phyloP scores from a whole-genome alignment of 1,284 basidiomycete species.

The Microbotryum saponariae region DNA sequence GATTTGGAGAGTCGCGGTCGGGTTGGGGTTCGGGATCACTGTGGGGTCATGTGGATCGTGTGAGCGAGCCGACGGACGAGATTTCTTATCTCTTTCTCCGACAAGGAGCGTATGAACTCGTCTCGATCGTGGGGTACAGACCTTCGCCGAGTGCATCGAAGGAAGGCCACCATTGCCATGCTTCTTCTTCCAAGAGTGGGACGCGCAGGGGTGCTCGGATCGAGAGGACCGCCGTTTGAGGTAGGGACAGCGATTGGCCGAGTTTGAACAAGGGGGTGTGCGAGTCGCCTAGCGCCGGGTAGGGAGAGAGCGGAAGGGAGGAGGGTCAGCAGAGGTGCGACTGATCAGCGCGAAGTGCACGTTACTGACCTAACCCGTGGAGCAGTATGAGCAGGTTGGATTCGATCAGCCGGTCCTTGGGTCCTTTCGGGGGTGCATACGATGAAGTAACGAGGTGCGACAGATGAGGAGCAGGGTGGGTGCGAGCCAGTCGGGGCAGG shows the following conservation, averaged over 20 bases:
- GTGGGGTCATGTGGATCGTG: not conserved
- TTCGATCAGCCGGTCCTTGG: conserved; percentile 25
- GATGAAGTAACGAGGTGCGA: too few relatives aligned
- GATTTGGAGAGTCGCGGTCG: conserved; percentile 29
- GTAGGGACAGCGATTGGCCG: conserved; percentile 38
- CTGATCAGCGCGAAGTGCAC: too few relatives aligned
- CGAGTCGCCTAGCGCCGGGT: conserved; percentile 36
- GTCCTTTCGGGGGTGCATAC: too few relatives aligned
- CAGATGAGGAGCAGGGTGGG: too few relatives aligned
- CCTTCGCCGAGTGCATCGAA: conserved; percentile 41
- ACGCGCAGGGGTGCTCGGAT: conserved; percentile 38
- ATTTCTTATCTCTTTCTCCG: not conserved
- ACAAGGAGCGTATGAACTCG: not conserved
- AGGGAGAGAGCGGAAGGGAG: too few relatives aligned
- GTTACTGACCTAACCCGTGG: conserved; percentile 37
- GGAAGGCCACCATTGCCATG: conserved; percentile 41
- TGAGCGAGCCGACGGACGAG: not conserved
- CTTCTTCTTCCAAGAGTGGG: conserved; percentile 40
- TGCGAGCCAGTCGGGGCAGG: too few relatives aligned
- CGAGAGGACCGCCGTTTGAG: conserved; percentile 41
- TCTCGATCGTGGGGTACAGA: conserved; percentile 12
- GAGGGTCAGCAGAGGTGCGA: too few relatives aligned
- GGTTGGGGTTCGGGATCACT: conserved; percentile 37
- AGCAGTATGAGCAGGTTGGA: conserved; percentile 41
- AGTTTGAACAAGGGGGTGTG: conserved; percentile 37